Base-by-base conservation (phyloP, 495 filamentous ascomycete genomes). In the Glarea lozoyensis region DNA sequence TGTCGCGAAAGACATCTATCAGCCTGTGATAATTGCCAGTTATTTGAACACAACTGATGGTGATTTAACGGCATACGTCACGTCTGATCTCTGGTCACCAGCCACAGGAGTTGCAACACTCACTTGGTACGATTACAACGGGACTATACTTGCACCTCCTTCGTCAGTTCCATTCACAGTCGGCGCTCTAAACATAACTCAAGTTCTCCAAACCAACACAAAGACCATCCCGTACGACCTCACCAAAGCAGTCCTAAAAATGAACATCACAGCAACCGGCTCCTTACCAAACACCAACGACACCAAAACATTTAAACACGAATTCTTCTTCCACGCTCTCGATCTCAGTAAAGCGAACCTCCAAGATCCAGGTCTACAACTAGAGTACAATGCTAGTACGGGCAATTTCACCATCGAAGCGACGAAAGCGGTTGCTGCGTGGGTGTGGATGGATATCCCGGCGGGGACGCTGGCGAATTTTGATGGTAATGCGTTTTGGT, bases 1-100 rank as follows among this genome's bases (percentile, higher is more conserved):
- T 52, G 75, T 84, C 2, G 78, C 88, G 34, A 75, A 78, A 57
- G 70, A 84, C 10, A 81, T 79, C 2, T 53, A 89, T 51, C 75
- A 71, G 16, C 78, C 81, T 2, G 46, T 90, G 1, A 77, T 77
- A 2, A 68, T 92, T 1, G 81, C 76, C n/a, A 72, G 78, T 0
- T 79, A 75, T 52, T 80, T 70, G 64, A 73, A 84, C 46, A 54
- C 64, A 23, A 65, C 69, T 0, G 73, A 68, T 0, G 68, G 72
- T 0, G 57, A 72, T 35, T 54, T 85, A 17, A 61, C 74, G 10
- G 57, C 83, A 19, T 81, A 79, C 42, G 79, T 78, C 13, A 81
- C 70, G 4, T 72, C 66, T 20, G 74, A 78, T 54, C 55, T 76
- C 13, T 76, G 74, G 73, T 50, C 54, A 7, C 6, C 24, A 7